phyloP scores from a whole-genome alignment of 148 eudicot genomes.

The Gaultheria prostrata region DNA sequence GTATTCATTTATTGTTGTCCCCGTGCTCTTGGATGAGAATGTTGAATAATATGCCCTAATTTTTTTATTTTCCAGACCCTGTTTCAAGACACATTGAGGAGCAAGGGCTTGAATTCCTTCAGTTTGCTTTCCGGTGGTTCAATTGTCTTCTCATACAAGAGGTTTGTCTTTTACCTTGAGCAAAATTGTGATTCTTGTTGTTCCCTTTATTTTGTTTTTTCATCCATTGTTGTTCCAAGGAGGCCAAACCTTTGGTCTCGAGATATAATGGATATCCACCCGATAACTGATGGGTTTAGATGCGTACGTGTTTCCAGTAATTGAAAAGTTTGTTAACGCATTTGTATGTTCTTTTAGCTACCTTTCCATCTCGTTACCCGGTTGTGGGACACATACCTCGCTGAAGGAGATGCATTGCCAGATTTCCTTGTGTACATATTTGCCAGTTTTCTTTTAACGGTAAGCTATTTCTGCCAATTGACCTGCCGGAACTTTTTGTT shows the following conservation, averaged over 20 bases:
- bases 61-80: constrained; percentile 50
- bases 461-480: constrained; percentile 30
- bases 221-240: background rate
- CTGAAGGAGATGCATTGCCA: constrained; percentile 98
- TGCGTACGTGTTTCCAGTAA: background rate
- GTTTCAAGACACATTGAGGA: constrained; percentile 91
- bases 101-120: constrained; percentile 95
- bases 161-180: constrained; percentile 40
- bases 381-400: constrained; percentile 99
- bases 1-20: background rate
- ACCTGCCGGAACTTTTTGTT: background rate
- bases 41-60: background rate
- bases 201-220: background rate
- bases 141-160: constrained; percentile 98
- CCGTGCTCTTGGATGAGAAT: background rate
- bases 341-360: constrained; percentile 42
- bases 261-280: background rate
- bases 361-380: constrained; percentile 94
- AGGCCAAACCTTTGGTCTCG: background rate
- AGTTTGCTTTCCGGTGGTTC: constrained; percentile 99
- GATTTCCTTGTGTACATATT: constrained; percentile 95
- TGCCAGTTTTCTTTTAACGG: constrained; percentile 93
- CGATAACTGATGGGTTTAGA: background rate
- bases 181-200: background rate
- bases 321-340: constrained; percentile 12